These are phyloP conservation scores for Aspergillus sp. DNA, from an alignment of 2,329 filamentous ascomycete genomes.

Conservation along the genomic window DNA sequence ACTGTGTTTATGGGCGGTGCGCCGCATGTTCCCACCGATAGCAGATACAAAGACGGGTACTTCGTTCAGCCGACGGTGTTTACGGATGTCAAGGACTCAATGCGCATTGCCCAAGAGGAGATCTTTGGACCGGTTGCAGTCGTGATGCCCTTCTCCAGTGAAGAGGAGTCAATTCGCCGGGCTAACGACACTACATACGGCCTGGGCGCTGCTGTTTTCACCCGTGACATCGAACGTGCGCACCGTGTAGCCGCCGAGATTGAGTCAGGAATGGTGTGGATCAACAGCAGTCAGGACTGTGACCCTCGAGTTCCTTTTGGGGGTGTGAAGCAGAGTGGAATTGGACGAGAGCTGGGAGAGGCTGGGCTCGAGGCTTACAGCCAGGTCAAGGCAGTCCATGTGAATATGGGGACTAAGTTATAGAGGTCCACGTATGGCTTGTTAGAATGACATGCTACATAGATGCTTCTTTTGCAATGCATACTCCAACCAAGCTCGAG, in stretches of 20 bases:
- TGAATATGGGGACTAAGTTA: background rate
- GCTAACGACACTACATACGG: conserved; percentile 72
- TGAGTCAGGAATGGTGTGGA: conserved; percentile 63
- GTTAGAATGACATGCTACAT: too few relatives aligned
- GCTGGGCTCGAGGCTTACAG: conserved; percentile 41
- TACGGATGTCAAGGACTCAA: conserved; percentile 67
- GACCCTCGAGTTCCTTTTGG: conserved; percentile 42
- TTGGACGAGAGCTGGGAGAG: conserved; percentile 39
- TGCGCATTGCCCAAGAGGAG: conserved; percentile 73
- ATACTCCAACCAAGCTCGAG: too few relatives aligned
- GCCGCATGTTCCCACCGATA: conserved; percentile 39
- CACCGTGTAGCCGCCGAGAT: conserved; percentile 70
- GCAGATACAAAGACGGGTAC: conserved; percentile 70
- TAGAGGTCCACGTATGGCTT: too few relatives aligned
- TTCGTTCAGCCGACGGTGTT: conserved; percentile 88
- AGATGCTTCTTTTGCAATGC: too few relatives aligned
- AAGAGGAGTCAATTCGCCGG: conserved; percentile 66
- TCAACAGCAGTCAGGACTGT: conserved; percentile 70
- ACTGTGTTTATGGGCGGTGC: conserved; percentile 65
- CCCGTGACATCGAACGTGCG: conserved; percentile 72
- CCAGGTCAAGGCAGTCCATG: conserved; percentile 28
- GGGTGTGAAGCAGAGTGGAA: conserved; percentile 39
- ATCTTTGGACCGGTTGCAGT: conserved; percentile 79
- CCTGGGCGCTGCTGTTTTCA: conserved; percentile 76
- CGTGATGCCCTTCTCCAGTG: conserved; percentile 70